Evolutionary conservation across 305 asterid genomes (phyloP).

Genomic region (Fraxinus dipetala): DNA sequence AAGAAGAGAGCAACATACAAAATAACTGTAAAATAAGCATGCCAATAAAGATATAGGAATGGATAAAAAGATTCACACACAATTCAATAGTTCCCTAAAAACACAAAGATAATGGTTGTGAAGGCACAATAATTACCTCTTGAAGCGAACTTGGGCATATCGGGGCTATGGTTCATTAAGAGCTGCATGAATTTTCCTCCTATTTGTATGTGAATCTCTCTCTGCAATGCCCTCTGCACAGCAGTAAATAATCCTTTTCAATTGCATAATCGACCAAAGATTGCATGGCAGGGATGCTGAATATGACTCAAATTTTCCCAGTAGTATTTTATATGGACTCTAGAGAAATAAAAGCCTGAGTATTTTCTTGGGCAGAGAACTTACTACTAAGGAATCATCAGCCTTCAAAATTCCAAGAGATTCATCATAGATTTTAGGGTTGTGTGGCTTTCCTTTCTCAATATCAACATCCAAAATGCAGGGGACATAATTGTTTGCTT

Average conservation of each 20-base stretch:
- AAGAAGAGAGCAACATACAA: not conserved
- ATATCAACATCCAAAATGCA: constrained; percentile 45
- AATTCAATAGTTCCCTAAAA: not conserved
- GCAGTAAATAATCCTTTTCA: constrained; percentile 5
- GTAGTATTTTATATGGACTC: constrained; percentile 13
- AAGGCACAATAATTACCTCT: constrained; percentile 51
- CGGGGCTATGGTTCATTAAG: constrained; percentile 60
- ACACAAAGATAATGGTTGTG: constrained; percentile 10
- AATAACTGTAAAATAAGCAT: not conserved
- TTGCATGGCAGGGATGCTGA: not conserved
- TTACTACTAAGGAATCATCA: constrained; percentile 57
- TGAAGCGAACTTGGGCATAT: constrained; percentile 68
- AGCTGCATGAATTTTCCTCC: constrained; percentile 86
- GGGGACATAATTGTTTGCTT: constrained; percentile 33
- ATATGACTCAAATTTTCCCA: not conserved
- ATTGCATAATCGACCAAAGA: constrained; percentile 11
- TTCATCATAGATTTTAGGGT: constrained; percentile 38
- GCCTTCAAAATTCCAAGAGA: constrained; percentile 38
- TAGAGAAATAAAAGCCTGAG: not conserved
- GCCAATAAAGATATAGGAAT: not conserved
- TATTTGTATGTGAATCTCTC: constrained; percentile 61
- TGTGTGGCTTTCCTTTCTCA: constrained; percentile 63
- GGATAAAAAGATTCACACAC: constrained; percentile 9
- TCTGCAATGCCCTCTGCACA: constrained; percentile 66
- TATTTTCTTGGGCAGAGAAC: constrained; percentile 27